Base-by-base conservation (phyloP, 192 early-diverging fungal species). In the Kappamyces sp. region DNA sequence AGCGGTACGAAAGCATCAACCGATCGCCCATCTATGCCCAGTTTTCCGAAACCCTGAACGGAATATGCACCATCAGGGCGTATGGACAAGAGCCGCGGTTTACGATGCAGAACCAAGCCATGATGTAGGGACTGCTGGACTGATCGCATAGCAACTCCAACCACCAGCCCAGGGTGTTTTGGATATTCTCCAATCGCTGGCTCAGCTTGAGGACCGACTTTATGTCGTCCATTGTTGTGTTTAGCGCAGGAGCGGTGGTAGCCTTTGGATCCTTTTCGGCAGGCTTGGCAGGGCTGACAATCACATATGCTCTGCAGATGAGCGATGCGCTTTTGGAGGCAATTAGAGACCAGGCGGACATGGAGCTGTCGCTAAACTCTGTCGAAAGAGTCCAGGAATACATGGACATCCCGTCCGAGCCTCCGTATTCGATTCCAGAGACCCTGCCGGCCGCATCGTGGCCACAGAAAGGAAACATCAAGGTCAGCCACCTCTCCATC, bases 111-210 rank as follows among this genome's bases (percentile, higher is more conserved):
- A 92, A 92, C 63, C 69, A 86, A 61, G 48, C 70, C 9, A 80
- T 77, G 3, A 72, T 94, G 13, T 91, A 96, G 60, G 33, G 40
- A 40, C 23, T 23, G 23, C 23, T 23, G 23, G 23, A 23, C 23
- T 23, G 23, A 23, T 23, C 23, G 23, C 35, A n/a, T 9, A 38
- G 72, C 15, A 68, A 97, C 66, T 72, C 69, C 48, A 89, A 91
- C 74, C 92, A 94, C 69, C 77, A 92, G 9, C 85, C 92, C 3
- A 91, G 83, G 66, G 86, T 92, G 58, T 83, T 86, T 66, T 77
- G 94, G 74, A 92, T 92, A 90, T 82, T 78, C 3, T 75, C 84
- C 13, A 93, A 90, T 75, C 76, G 75, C 34, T 80, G 75, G 75
- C 62, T 80, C 9, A 64, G 69, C 31, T 35, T 68, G 76, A 86